Conservation (phyloP, 805 yeast genomes). For the Pichia eremophila region DNA sequence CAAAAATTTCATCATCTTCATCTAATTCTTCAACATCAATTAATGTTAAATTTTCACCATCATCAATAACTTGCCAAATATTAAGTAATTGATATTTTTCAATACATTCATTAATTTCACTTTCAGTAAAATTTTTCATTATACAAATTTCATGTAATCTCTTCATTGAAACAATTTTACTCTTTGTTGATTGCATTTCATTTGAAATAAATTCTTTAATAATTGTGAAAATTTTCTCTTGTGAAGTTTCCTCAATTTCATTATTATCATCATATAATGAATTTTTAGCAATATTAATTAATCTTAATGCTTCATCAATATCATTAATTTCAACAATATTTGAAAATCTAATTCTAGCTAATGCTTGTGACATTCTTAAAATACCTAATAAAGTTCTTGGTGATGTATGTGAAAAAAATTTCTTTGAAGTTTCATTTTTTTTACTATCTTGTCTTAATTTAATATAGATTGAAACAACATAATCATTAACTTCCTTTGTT, state of each 20-base stretch:
- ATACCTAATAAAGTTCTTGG: constrained; percentile 92
- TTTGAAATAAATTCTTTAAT: constrained; percentile 38
- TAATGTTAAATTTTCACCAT: constrained; percentile 55
- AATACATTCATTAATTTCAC: constrained; percentile 68
- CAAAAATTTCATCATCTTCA: constrained; percentile 4
- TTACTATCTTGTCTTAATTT: constrained; percentile 89
- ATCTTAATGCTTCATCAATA: constrained; percentile 91
- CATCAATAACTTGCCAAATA: constrained; percentile 69
- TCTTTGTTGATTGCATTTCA: constrained; percentile 19
- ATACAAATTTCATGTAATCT: constrained; percentile 54
- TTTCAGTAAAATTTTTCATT: constrained; percentile 76
- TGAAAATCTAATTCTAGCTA: constrained; percentile 81
- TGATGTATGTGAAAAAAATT: constrained; percentile 84
- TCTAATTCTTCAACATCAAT: constrained; percentile 36
- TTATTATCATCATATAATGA: constrained; percentile 53
- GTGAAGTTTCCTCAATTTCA: constrained; percentile 52
- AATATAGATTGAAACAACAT: constrained; percentile 78
- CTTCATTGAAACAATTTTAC: constrained; percentile 31
- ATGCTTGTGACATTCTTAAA: constrained; percentile 86
- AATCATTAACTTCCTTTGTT: constrained; percentile 74
- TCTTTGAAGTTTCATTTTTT: constrained; percentile 61
- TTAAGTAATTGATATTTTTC: constrained; percentile 61
- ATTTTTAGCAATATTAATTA: constrained; percentile 78
- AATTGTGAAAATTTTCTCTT: constrained; percentile 62
- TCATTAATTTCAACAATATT: constrained; percentile 63